Conservation (phyloP, 345 rosid genomes). For the Euphorbia lathyris region DNA sequence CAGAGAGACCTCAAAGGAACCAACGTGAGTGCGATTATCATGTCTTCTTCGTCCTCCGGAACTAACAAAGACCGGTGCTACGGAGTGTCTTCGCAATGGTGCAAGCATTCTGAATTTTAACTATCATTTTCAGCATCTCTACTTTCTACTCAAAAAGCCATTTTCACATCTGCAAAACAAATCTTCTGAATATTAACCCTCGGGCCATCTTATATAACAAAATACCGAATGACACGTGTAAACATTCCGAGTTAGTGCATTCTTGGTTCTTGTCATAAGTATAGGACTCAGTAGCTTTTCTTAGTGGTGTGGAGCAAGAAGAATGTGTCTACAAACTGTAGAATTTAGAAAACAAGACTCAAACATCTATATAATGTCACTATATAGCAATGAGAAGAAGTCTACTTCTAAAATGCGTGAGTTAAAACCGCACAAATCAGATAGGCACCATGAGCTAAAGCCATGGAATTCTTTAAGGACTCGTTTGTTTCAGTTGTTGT, state of each 20-base stretch:
- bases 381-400: background rate
- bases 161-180: slow-evolving; percentile 23
- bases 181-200: background rate
- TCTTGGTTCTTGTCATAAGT: too few species aligned
- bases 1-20: slow-evolving; percentile 2
- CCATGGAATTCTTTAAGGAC: background rate
- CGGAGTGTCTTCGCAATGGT: slow-evolving; percentile 6
- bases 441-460: background rate
- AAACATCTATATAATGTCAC: background rate
- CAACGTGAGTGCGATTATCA: background rate
- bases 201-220: background rate
- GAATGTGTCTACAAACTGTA: background rate
- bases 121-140: slow-evolving; percentile 5
- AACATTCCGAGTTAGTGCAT: background rate
- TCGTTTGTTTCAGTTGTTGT: too few species aligned
- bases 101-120: slow-evolving; percentile 5
- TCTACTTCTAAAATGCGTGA: background rate
- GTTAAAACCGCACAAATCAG: background rate
- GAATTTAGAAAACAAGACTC: background rate
- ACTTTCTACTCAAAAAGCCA: slow-evolving; percentile 22
- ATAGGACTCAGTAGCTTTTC: background rate
- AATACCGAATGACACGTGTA: too few species aligned
- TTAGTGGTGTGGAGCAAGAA: background rate
- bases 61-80: slow-evolving; percentile 8
- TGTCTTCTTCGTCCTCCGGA: slow-evolving; percentile 1